These are phyloP conservation scores for Tetrahymena malaccensis DNA, from an alignment of 73 alveolate species.

Conservation along the genomic window DNA sequence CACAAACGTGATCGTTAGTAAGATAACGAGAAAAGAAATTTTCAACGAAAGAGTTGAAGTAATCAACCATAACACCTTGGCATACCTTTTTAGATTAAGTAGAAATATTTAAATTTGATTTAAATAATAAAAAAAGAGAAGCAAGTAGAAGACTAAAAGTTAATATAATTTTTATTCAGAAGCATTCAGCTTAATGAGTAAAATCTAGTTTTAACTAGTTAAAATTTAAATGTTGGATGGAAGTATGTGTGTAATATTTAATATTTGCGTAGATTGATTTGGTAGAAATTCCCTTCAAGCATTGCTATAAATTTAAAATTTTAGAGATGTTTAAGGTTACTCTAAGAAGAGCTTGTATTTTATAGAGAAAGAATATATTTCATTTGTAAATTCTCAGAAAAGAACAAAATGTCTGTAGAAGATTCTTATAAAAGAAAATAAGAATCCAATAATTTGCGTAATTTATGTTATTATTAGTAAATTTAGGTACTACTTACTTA, in stretches of 20 bases:
- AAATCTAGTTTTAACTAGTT: background rate
- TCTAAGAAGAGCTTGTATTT: background rate
- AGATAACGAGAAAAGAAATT: background rate
- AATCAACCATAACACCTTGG: background rate
- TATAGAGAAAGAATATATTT: too few relatives aligned
- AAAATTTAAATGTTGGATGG: too few relatives aligned
- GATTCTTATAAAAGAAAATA: background rate
- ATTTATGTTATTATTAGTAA: too few relatives aligned
- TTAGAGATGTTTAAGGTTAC: too few relatives aligned
- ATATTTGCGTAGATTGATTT: too few relatives aligned
- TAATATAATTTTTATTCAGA: background rate
- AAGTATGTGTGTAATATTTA: too few relatives aligned
- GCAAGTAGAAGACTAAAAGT: background rate
- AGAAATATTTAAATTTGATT: background rate
- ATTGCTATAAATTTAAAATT: too few relatives aligned
- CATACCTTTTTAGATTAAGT: background rate
- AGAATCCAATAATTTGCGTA: background rate
- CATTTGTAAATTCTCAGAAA: background rate
- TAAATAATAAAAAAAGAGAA: background rate
- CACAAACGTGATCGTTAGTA: background rate
- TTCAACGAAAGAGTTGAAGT: background rate
- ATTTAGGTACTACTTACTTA: background rate
- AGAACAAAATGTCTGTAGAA: background rate
- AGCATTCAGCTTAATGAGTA: background rate
- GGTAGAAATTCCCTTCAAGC: background rate